These are phyloP conservation scores for Schizosaccharomyces cryophilus DNA, from an alignment of 805 yeast species.

Conservation along the genomic window DNA sequence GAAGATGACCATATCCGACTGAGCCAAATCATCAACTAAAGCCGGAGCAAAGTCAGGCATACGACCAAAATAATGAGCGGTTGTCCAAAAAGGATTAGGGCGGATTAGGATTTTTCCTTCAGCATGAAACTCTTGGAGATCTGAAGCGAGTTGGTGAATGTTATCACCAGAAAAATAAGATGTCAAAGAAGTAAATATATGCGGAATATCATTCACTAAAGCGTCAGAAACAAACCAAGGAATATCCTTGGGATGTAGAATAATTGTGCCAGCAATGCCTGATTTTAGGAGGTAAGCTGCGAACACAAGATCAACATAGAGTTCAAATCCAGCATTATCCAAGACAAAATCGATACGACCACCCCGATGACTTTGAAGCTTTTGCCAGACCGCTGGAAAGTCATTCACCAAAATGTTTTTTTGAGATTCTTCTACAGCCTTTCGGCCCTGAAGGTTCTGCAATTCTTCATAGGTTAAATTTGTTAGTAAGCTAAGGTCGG, in stretches of 20 bases:
- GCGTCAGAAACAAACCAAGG: slow-evolving; percentile 98
- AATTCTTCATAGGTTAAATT: slow-evolving; percentile 69
- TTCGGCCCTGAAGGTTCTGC: slow-evolving; percentile 73
- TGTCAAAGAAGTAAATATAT: slow-evolving; percentile 10
- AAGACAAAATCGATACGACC: slow-evolving; percentile 16
- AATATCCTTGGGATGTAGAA: slow-evolving; percentile 40
- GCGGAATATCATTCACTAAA: slow-evolving; percentile 47
- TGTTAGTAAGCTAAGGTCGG: slow-evolving; percentile 73
- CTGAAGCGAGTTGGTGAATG: slow-evolving; percentile 22
- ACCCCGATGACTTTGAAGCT: slow-evolving; percentile 4
- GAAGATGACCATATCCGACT: slow-evolving; percentile 23
- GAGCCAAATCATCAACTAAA: slow-evolving; percentile 32
- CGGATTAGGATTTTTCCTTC: slow-evolving; percentile 26
- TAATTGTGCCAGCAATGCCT: slow-evolving; percentile 35
- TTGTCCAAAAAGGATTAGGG: slow-evolving; percentile 70
- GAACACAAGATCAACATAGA: slow-evolving; percentile 59
- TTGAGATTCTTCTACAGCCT: slow-evolving; percentile 29
- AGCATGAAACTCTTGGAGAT: slow-evolving; percentile 21
- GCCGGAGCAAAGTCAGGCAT: slow-evolving; percentile 31
- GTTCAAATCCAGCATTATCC: slow-evolving; percentile 61
- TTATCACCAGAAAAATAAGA: slow-evolving; percentile 23
- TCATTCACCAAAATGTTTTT: slow-evolving; percentile 10
- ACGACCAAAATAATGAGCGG: slow-evolving; percentile 46
- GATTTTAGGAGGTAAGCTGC: slow-evolving; percentile 46
- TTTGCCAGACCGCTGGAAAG: slow-evolving; percentile 8